A percentile compares a stretch with the other conserved stretches of the same genome.
Conservation (phyloP, 1,284 basidiomycete genomes). For the Macrocystidia cucumis region DNA sequence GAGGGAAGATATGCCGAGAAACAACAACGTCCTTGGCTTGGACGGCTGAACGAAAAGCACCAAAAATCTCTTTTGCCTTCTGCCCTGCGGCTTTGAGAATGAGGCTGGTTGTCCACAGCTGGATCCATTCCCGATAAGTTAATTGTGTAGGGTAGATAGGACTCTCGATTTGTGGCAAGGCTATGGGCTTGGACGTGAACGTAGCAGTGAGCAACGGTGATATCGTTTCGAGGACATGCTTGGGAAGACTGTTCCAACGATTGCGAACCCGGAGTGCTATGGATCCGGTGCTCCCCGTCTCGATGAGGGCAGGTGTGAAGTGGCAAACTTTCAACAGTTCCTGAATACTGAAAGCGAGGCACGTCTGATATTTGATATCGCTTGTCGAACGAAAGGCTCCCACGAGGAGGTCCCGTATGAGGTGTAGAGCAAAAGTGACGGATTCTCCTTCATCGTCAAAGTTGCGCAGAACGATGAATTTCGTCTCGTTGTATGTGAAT, state of each 20-base stretch:
- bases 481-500: constrained; percentile 50
- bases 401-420: constrained; percentile 84
- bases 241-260: constrained; percentile 76
- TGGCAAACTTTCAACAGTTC: constrained; percentile 86
- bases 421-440: constrained; percentile 75
- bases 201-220: constrained; percentile 81
- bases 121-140: constrained; percentile 96
- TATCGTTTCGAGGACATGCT: constrained; percentile 83
- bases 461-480: constrained; percentile 76
- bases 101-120: constrained; percentile 84
- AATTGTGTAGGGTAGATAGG: constrained; percentile 75
- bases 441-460: constrained; percentile 82
- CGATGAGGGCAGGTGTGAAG: constrained; percentile 71
- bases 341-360: constrained; percentile 91
- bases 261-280: constrained; percentile 60
- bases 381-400: constrained; percentile 92
- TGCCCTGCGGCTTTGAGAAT: constrained; percentile 59
- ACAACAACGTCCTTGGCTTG: constrained; percentile 88
- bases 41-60: constrained; percentile 74
- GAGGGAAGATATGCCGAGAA: constrained; percentile 86
- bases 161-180: constrained; percentile 32
- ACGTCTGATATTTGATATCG: constrained; percentile 88
- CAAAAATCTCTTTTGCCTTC: constrained; percentile 66
- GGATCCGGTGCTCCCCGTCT: constrained; percentile 37
- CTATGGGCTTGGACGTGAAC: constrained; percentile 43